phyloP scores from a whole-genome alignment of 1,284 basidiomycete species.

The Puccinia horiana region DNA sequence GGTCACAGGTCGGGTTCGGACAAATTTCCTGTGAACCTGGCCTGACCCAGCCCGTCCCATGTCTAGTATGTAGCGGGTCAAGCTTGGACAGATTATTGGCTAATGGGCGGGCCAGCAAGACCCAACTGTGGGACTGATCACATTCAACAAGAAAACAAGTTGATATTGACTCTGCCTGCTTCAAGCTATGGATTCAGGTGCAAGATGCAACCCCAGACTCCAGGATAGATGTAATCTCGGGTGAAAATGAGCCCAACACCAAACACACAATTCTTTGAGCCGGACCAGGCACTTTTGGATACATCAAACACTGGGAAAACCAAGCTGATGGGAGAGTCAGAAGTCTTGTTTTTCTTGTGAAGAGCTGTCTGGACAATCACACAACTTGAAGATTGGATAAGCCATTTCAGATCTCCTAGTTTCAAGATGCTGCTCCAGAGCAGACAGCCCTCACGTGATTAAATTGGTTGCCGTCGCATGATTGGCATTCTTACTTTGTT shows the following conservation, averaged over 20 bases:
- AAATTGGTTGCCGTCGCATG: not conserved
- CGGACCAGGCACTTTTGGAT: not conserved
- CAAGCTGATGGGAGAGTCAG: slow-evolving; percentile 17
- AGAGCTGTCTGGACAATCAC: not conserved
- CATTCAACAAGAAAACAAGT: slow-evolving; percentile 38
- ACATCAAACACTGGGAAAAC: slow-evolving; percentile 16
- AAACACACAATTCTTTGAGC: slow-evolving; percentile 19
- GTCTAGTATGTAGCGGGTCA: too few species aligned
- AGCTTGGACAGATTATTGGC: too few species aligned
- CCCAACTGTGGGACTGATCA: too few species aligned
- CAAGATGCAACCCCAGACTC: not conserved
- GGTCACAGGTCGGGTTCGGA: too few species aligned
- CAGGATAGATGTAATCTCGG: not conserved
- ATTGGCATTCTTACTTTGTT: not conserved
- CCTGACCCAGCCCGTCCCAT: too few species aligned
- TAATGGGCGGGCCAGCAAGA: too few species aligned
- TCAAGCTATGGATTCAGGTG: not conserved
- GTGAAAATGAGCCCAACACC: slow-evolving; percentile 41
- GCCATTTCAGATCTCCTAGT: slow-evolving; percentile 1
- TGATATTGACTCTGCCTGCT: slow-evolving; percentile 45
- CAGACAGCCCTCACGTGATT: not conserved
- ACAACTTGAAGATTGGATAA: slow-evolving; percentile 1
- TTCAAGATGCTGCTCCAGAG: not conserved
- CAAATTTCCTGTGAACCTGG: too few species aligned
- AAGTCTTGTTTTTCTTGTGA: not conserved